Percentiles rank a stretch among this genome's conserved stretches.
Evolutionary conservation across 768 basidiomycete genomes (phyloP).

Genomic region (Boletus speciosus): DNA sequence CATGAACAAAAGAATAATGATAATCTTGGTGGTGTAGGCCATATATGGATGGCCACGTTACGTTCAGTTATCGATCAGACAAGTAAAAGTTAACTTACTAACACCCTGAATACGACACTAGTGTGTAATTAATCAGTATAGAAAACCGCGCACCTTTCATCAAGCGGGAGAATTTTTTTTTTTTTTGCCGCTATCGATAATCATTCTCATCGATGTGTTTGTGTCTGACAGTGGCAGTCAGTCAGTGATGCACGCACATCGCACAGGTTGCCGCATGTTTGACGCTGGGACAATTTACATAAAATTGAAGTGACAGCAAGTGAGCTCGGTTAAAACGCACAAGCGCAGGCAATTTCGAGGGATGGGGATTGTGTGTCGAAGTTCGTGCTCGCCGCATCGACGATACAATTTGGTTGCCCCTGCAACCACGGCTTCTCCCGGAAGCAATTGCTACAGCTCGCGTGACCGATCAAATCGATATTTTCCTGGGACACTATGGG

Average conservation of each 20-base stretch:
- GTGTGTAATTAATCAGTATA: slow-evolving; percentile 11
- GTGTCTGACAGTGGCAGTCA: too few relatives aligned
- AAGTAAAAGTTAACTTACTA: too few relatives aligned
- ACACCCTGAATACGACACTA: background rate
- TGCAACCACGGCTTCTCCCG: background rate
- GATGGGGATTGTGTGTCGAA: background rate
- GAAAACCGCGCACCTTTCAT: background rate
- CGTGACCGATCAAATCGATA: background rate
- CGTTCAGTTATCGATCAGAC: background rate
- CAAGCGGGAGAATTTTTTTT: background rate
- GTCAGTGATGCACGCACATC: too few relatives aligned
- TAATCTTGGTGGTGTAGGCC: too few relatives aligned
- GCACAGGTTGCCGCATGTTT: slow-evolving; percentile 1
- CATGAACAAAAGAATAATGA: too few relatives aligned
- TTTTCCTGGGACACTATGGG: background rate
- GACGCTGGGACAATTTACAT: background rate
- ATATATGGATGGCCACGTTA: background rate
- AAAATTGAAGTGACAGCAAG: background rate
- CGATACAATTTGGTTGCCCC: background rate
- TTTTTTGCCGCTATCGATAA: background rate
- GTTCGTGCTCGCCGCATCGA: background rate
- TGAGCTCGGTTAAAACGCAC: background rate
- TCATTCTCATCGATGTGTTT: background rate
- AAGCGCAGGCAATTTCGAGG: slow-evolving; percentile 4
- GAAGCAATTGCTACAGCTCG: background rate